These are phyloP conservation scores for Elongisporangium prolatum DNA, from an alignment of 352 stramenopile species.

Conservation along the genomic window DNA sequence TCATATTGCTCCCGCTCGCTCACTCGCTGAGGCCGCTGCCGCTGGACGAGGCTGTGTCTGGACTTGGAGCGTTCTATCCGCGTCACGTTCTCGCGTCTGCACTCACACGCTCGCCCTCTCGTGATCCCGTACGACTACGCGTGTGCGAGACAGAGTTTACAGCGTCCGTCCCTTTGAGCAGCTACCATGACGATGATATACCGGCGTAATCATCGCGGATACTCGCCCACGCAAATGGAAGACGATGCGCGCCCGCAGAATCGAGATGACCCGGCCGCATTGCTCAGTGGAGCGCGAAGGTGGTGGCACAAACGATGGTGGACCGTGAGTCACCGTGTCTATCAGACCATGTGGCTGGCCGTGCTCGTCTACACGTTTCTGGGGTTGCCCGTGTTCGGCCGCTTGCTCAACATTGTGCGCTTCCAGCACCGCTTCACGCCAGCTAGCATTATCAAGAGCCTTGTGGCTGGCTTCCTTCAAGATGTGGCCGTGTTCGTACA, in stretches of 20 bases:
- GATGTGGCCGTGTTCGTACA: constrained; percentile 66
- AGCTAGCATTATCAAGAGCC: constrained; percentile 36
- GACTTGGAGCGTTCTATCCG: not conserved
- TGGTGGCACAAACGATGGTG: not conserved
- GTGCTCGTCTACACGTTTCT: constrained; percentile 66
- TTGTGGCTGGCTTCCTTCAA: constrained; percentile 43
- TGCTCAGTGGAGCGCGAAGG: not conserved
- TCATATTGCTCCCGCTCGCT: not conserved
- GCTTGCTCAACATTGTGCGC: constrained; percentile 53
- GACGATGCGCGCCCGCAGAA: not conserved
- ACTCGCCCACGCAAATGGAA: not conserved
- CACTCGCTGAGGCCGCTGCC: not conserved
- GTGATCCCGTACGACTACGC: not conserved
- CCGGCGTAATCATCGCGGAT: not conserved
- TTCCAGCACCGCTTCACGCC: constrained; percentile 52
- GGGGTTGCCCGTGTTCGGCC: constrained; percentile 52
- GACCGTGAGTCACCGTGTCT: constrained; percentile 20
- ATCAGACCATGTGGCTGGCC: constrained; percentile 61
- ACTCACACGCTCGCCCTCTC: not conserved
- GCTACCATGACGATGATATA: not conserved
- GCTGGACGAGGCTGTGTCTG: not conserved
- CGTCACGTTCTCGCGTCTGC: not conserved
- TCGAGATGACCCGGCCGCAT: not conserved
- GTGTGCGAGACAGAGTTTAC: not conserved
- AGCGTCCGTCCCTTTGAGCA: not conserved